phyloP scores from a whole-genome alignment of 2,329 filamentous ascomycete species.

The Hirsutella thompsonii region DNA sequence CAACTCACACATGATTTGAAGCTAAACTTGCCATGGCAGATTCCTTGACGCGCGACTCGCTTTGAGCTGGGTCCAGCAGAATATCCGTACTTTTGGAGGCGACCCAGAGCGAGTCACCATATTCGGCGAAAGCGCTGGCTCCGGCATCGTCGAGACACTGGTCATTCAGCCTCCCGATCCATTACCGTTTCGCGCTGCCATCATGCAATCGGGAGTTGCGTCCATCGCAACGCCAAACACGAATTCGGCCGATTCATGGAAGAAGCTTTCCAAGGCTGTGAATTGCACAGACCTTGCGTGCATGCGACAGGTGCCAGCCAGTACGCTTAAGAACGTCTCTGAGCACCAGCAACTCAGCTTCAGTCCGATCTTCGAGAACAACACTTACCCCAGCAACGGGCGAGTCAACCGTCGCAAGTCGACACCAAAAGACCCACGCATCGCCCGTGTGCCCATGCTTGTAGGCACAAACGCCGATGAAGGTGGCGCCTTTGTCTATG shows the following conservation, averaged over 20 bases:
- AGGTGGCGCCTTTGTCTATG: conserved; percentile 3
- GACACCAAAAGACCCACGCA: background rate
- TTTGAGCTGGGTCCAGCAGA: conserved; percentile 46
- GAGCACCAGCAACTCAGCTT: conserved; percentile 10
- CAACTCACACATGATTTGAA: background rate
- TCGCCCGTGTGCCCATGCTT: conserved; percentile 13
- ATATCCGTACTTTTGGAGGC: conserved; percentile 50
- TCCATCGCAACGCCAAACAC: conserved; percentile 1
- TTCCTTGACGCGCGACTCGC: conserved; percentile 38
- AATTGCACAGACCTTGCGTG: conserved; percentile 11
- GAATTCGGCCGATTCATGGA: conserved; percentile 7
- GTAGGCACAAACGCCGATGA: conserved; percentile 12
- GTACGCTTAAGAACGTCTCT: conserved; percentile 6
- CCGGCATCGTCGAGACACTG: conserved; percentile 32
- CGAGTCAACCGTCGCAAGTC: conserved; percentile 7
- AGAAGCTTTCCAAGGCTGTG: conserved; percentile 1
- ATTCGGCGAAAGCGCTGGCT: conserved; percentile 42
- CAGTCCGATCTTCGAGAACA: conserved; percentile 8
- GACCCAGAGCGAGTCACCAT: conserved; percentile 48
- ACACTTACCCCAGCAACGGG: conserved; percentile 9
- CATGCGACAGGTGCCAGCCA: conserved; percentile 10
- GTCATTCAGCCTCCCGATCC: conserved; percentile 10
- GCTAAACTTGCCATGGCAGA: background rate
- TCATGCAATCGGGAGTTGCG: conserved; percentile 12
- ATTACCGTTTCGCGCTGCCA: conserved; percentile 14